phyloP scores from a whole-genome alignment of 192 early-diverging fungal species.

The Podochytrium sp. region DNA sequence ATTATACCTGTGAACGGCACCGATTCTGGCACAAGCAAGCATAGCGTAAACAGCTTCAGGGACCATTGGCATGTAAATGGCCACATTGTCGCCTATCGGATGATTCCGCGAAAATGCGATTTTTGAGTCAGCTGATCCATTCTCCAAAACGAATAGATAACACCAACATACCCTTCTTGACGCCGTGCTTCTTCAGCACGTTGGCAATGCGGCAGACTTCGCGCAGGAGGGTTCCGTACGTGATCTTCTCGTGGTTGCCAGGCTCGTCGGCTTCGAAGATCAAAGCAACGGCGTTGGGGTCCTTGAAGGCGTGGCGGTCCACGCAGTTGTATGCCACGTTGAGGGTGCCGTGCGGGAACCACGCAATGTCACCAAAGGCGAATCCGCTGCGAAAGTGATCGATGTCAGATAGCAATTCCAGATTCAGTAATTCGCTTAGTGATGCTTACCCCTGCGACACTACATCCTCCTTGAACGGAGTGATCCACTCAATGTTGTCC shows the following conservation, averaged over 20 bases:
- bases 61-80: conserved; percentile 96
- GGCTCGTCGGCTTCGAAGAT: conserved; percentile 68
- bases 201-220: conserved; percentile 88
- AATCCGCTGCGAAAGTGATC: conserved; percentile 57
- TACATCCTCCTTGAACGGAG: conserved; percentile 67
- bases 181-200: conserved; percentile 77
- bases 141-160: background rate
- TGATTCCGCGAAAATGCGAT: background rate
- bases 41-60: conserved; percentile 92
- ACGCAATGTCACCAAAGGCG: conserved; percentile 84
- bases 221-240: conserved; percentile 81
- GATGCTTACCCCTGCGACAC: conserved; percentile 57
- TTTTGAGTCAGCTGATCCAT: background rate
- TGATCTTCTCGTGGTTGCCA: conserved; percentile 72
- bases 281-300: conserved; percentile 71
- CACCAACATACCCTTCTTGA: conserved; percentile 62
- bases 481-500: conserved; percentile 80
- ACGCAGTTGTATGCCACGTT: conserved; percentile 97
- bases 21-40: conserved; percentile 93
- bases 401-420: background rate
- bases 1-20: conserved; percentile 75
- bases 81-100: conserved; percentile 79
- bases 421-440: background rate
- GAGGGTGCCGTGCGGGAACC: conserved; percentile 91
- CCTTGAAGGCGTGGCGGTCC: conserved; percentile 82